Base-by-base conservation (phyloP, 257 asterid genomes). In the Linderniella brevidens region DNA sequence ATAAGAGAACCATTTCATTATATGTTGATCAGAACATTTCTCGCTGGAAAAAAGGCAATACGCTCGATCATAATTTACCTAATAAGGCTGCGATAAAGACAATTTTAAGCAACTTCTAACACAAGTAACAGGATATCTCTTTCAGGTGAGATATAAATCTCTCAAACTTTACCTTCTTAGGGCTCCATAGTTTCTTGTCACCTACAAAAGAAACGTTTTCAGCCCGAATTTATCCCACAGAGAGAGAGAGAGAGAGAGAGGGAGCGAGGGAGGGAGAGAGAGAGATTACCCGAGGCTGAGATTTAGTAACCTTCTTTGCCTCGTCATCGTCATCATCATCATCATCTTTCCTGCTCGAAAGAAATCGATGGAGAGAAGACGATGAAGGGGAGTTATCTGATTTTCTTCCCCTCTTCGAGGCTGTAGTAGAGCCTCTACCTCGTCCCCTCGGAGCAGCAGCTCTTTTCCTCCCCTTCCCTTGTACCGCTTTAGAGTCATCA, bases 391-490 rank as follows among this genome's bases (percentile, higher is more conserved):
- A 29, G 72, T 46, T 83, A 16, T 74, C 95, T 37, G 90, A 46
- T 59, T 67, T 74, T 59, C 67, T 70, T 60, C 95, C 95, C 72
- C 97, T 83, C 70, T 88, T 83, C 50, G 97, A 67, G 19, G 83
- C 20, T 25, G 92, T 49, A 38, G 78, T 54, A 57, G 77, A 92
- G 70, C 83, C 71, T 29, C 80, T 92, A 72, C 83, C 93, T 70
- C 76, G 76, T 66, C 95, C 92, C 76, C 75, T 76, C 48, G 93
- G 78, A 57, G 92, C 93, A 57, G 92, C 93, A 54, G 83, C 84
- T 79, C 93, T 76, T 68, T 83, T 88, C 58, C 68, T 78, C 55
- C 92, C 92, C 75, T 74, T 80, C 45, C 71, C 77, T 58, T 17
- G 80, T 46, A 44, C 46, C 15, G 77, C 40, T 49, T 65, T 82